Conservation (phyloP, 257 asterid species). For the Mitragyna speciosa region DNA sequence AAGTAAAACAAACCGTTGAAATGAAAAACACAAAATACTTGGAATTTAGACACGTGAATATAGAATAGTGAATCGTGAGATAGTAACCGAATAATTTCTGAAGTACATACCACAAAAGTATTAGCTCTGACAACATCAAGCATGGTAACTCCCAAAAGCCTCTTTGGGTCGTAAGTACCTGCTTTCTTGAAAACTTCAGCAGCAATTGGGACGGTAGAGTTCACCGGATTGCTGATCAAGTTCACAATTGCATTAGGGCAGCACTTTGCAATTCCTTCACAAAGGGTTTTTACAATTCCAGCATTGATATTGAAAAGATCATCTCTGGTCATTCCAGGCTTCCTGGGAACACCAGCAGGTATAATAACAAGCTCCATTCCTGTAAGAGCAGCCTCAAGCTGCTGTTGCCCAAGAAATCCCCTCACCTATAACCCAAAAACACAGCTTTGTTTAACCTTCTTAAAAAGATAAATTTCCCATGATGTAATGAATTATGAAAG, state of each 20-base stretch:
- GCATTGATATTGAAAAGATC: slow-evolving; percentile 90
- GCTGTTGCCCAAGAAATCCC: slow-evolving; percentile 76
- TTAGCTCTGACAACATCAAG: slow-evolving; percentile 93
- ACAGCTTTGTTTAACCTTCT: not conserved
- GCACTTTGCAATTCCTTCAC: slow-evolving; percentile 73
- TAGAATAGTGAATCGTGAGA: not conserved
- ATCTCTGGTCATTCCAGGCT: slow-evolving; percentile 93
- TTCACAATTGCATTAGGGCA: slow-evolving; percentile 83
- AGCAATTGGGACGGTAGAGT: slow-evolving; percentile 89
- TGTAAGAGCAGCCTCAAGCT: slow-evolving; percentile 74
- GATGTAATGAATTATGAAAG: not conserved
- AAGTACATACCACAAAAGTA: slow-evolving; percentile 67
- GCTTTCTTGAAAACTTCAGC: slow-evolving; percentile 96
- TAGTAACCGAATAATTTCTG: not conserved
- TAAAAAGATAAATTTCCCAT: not conserved
- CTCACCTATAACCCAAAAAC: slow-evolving; percentile 49
- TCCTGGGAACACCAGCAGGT: slow-evolving; percentile 93
- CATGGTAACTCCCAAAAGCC: slow-evolving; percentile 85
- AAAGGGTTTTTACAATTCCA: slow-evolving; percentile 77
- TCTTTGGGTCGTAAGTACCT: slow-evolving; percentile 80
- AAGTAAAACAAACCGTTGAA: not conserved
- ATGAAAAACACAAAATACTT: no score
- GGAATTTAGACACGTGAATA: not conserved
- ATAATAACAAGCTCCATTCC: slow-evolving; percentile 87
- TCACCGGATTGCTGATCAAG: slow-evolving; percentile 86